phyloP scores from a whole-genome alignment of 192 early-diverging fungal genomes.

The Coemansia sp. region DNA sequence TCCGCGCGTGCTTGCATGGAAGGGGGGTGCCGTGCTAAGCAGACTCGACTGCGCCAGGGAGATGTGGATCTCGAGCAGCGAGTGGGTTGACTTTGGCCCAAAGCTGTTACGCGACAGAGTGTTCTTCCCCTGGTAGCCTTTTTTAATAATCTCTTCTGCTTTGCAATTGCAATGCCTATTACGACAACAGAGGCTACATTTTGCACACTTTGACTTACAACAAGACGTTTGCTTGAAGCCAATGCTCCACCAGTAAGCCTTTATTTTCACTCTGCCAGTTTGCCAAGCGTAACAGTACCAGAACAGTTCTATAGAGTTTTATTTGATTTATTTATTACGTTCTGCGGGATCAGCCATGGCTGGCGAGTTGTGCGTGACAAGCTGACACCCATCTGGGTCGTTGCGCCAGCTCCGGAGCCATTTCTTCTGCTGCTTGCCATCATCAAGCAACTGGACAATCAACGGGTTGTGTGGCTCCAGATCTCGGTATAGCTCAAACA shows the following conservation, averaged over 20 bases:
- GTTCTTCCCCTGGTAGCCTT: conserved; percentile 62
- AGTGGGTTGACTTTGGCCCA: conserved; percentile 74
- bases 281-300: neutral
- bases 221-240: too few species aligned
- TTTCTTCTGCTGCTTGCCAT: conserved; percentile 23
- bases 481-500: conserved; percentile 47
- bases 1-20: conserved; percentile 81
- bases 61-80: conserved; percentile 70
- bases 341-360: neutral
- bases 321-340: neutral
- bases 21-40: conserved; percentile 77
- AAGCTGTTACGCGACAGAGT: conserved; percentile 63
- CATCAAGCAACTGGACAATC: conserved; percentile 7
- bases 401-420: conserved; percentile 38
- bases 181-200: too few species aligned
- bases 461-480: conserved; percentile 12
- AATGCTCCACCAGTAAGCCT: too few species aligned
- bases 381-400: conserved; percentile 11
- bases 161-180: too few species aligned
- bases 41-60: conserved; percentile 77
- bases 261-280: too few species aligned
- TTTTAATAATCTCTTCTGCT: neutral
- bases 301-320: neutral
- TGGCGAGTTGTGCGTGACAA: conserved; percentile 6
- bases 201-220: too few species aligned